Base-by-base conservation (phyloP, 176 grass and related monocot genomes). In the Cenchrus americanus region DNA sequence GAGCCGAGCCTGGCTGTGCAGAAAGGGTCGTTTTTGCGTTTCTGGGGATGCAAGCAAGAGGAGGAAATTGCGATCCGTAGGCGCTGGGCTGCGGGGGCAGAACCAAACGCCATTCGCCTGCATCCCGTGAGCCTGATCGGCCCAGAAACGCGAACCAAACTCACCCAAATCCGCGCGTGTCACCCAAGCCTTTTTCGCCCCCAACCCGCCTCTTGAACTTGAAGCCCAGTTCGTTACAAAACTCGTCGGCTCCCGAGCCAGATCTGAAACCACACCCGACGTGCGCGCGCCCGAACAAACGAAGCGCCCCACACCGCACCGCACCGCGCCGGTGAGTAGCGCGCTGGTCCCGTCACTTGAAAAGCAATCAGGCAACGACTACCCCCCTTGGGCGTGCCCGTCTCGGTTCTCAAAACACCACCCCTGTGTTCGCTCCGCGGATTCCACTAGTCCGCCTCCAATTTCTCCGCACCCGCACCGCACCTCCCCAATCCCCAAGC, bases 321-420 rank as follows among this genome's bases (percentile, higher is more conserved):
- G 18, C 68, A 54, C 62, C 44, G 58, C 55, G 24, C 52, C 55
- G 70, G 77, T 64, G 78, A 78, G 71, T 51, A n/a, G n/a, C n/a
- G n/a, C 23, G 10, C 66, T 67, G 79, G 80, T 69, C 75, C 88
- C 80, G 18, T 81, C 84, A 83, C 84, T 87, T 90, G 88, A 83
- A 86, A 87, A 87, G 88, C 84, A 83, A 17, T 52, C 30, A 66
- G 41, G 80, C 80, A 87, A 69, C 80, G 89, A 87, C 84, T 69
- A n/a, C 46, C 9, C 30, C 32, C 43, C 27, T 32, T 23, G 6
- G 13, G n/a, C n/a, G 54, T 47, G 50, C 54, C 19, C 64, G 71
- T 85, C 52, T 69, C 80, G 69, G 43, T 1, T 64, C 76, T 32
- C 77, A 66, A 80, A 32, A 37, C 11, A 37, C 12, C 11, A 37